Base-by-base conservation (phyloP, 2,329 filamentous ascomycete species). In the Fusarium sp. region DNA sequence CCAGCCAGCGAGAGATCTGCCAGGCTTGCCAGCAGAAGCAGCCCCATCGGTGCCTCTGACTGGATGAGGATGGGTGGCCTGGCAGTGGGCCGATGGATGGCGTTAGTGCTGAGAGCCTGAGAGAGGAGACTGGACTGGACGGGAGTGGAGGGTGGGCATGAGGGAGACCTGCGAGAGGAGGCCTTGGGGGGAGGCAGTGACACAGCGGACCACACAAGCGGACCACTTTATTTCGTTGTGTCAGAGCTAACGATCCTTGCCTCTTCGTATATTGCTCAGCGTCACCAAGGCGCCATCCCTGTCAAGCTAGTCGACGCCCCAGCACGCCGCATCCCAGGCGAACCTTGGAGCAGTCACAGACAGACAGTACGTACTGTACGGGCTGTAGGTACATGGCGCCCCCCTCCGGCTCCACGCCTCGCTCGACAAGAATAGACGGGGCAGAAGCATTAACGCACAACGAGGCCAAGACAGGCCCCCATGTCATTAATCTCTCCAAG, bases 201-300 rank as follows among this genome's bases (percentile, higher is more conserved):
- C 68, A 73, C 46, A 25, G 42, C 23, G 40, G 40, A 44, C 40
- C 40, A 44, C 40, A 44, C 73, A 73, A 73, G 72, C 71, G 76
- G 73, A 71, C 78, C 79, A 81, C 77, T 80, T 81, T 79, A 81
- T 80, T 79, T 80, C 63, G 76, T 78, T 83, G 83, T 83, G 83
- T 84, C 82, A 84, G 82, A 83, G 38, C 79, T 68, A 68, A 77
- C 81, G 61, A 74, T 80, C 79, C 81, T 79, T 80, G 79, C 77
- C 77, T 73, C 79, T 66, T 83, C 81, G 82, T 82, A 83, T 83
- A 83, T 84, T 83, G 79, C 81, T 77, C 80, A 79, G 80, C 81
- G 79, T 82, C 81, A 82, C 81, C 78, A 78, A 78, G 70, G 54
- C 64, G 68, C 71, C 72, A 77, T 77, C 77, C 77, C 72, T 78